phyloP scores from a whole-genome alignment of 2,329 filamentous ascomycete species.

The Diaporthe capsici region DNA sequence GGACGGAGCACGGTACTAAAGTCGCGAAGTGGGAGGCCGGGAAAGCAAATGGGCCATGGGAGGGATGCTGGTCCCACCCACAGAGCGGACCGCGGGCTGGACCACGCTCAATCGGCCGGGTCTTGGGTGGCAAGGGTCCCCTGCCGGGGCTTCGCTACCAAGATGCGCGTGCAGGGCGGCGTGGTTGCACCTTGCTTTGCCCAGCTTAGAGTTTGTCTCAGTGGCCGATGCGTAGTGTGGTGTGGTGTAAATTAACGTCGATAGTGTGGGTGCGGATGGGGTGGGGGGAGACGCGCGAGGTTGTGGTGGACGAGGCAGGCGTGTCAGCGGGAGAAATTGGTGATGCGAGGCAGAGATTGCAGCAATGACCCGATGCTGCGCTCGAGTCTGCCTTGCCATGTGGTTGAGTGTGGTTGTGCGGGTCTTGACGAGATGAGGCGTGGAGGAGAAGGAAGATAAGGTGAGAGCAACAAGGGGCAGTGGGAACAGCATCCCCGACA shows the following conservation, averaged over 20 bases:
- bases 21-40: slow-evolving; percentile 28
- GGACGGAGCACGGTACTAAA: slow-evolving; percentile 25
- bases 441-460: slow-evolving; percentile 35
- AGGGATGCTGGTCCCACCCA: slow-evolving; percentile 29
- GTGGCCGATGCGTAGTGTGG: slow-evolving; percentile 12
- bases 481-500: slow-evolving; percentile 9
- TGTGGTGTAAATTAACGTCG: slow-evolving; percentile 23
- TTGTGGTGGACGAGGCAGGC: slow-evolving; percentile 5
- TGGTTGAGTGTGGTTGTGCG: slow-evolving; percentile 1
- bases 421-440: slow-evolving; percentile 35
- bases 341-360: slow-evolving; percentile 20
- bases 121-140: slow-evolving; percentile 20
- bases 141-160: slow-evolving; percentile 2
- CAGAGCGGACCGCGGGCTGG: slow-evolving; percentile 25
- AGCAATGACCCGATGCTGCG: slow-evolving; percentile 11
- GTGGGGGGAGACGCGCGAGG: slow-evolving; percentile 10
- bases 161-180: slow-evolving; percentile 22
- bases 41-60: slow-evolving; percentile 26
- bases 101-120: slow-evolving; percentile 25
- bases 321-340: slow-evolving; percentile 24
- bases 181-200: slow-evolving; percentile 13
- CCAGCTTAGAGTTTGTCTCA: slow-evolving; percentile 33
- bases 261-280: not conserved
- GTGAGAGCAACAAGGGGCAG: slow-evolving; percentile 18
- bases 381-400: slow-evolving; percentile 26